Conservation (phyloP, 1,284 basidiomycete genomes). For the Apiotrichum akiyoshidainum region DNA sequence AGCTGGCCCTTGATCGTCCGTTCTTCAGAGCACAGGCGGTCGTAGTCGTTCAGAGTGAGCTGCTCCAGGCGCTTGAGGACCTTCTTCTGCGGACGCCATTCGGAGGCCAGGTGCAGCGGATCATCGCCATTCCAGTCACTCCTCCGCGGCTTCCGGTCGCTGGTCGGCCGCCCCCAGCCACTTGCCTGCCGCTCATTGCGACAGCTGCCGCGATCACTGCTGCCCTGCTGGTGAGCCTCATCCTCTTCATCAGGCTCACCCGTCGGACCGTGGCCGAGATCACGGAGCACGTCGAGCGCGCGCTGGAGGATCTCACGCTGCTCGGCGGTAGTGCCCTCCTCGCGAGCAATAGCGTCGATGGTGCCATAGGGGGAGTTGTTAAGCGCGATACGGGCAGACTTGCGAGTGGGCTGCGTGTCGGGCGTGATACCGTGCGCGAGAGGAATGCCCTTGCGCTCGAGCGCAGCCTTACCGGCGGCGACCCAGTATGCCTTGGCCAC, state of each 20-base stretch:
- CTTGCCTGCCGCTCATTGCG: too few species aligned
- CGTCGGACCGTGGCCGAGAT: neutral
- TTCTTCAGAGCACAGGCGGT: neutral
- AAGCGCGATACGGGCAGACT: neutral
- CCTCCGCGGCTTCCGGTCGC: too few species aligned
- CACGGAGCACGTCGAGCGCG: neutral
- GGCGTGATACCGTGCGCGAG: constrained; percentile 24
- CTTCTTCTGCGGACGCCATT: neutral
- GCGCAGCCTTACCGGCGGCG: constrained; percentile 27
- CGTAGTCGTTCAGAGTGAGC: neutral
- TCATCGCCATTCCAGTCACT: too few species aligned
- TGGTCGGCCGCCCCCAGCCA: too few species aligned
- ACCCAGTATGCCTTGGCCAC: constrained; percentile 28
- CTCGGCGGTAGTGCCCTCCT: neutral
- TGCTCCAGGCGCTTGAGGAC: neutral
- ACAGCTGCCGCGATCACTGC: too few species aligned
- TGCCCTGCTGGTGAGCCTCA: neutral
- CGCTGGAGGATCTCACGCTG: neutral
- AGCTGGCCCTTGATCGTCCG: too few species aligned
- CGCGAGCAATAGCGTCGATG: neutral
- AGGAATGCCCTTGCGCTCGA: constrained; percentile 34
- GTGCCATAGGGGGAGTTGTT: neutral
- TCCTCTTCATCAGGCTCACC: neutral
- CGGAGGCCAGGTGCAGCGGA: too few species aligned
- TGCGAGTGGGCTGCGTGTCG: neutral